Percentiles rank a stretch among this genome's conserved stretches.
Evolutionary conservation across 331 rosid species (phyloP).

Genomic region (Quercus tomentella): DNA sequence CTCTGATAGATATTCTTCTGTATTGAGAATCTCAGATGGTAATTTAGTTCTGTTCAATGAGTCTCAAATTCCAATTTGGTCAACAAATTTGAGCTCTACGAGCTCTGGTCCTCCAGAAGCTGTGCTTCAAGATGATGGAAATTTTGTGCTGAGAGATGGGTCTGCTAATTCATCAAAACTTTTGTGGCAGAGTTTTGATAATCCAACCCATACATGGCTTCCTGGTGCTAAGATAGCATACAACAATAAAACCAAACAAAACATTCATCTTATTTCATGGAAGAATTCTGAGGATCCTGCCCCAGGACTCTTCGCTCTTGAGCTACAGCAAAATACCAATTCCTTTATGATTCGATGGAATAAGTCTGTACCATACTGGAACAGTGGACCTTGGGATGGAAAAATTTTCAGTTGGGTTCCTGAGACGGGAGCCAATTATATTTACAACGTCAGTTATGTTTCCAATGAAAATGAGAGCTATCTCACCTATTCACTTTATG

Average conservation of each 20-base stretch:
- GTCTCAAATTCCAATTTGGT: constrained; percentile 23
- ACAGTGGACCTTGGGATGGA: constrained; percentile 44
- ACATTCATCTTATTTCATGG: constrained; percentile 45
- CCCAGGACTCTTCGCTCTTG: constrained; percentile 45
- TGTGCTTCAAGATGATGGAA: constrained; percentile 40
- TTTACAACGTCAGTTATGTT: constrained; percentile 26
- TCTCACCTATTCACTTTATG: constrained; percentile 35
- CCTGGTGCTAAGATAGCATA: constrained; percentile 31
- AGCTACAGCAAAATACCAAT: constrained; percentile 11
- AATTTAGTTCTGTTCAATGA: constrained; percentile 40
- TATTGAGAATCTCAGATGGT: constrained; percentile 22
- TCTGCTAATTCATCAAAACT: constrained; percentile 1
- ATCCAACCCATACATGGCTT: constrained; percentile 52
- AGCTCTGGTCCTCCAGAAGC: constrained; percentile 21
- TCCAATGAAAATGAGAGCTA: constrained; percentile 39
- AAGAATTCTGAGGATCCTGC: constrained; percentile 48
- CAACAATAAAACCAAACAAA: constrained; percentile 35
- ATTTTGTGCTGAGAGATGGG: constrained; percentile 34
- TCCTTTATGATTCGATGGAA: not conserved
- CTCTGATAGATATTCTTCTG: constrained; percentile 31
- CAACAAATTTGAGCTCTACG: constrained; percentile 31
- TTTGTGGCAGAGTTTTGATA: constrained; percentile 61
- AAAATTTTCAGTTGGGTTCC: constrained; percentile 32
- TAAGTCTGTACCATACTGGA: constrained; percentile 31
- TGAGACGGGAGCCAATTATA: constrained; percentile 33